Evolutionary conservation across 345 rosid genomes (phyloP).

Genomic region (Lepidium sativum): DNA sequence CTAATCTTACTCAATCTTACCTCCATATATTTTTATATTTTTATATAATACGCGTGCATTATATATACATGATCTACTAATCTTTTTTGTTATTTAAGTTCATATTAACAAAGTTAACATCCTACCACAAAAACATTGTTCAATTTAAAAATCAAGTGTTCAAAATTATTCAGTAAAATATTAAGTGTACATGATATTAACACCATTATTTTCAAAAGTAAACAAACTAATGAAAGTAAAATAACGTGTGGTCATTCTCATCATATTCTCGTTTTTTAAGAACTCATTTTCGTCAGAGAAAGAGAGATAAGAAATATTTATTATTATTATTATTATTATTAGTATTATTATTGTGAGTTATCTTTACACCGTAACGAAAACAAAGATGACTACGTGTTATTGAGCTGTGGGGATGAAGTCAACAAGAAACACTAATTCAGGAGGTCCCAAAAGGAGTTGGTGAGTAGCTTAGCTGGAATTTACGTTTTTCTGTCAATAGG

Average conservation of each 20-base stretch:
- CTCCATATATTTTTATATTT: too few relatives aligned
- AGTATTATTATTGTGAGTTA: not conserved
- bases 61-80: too few relatives aligned
- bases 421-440: constrained; percentile 4
- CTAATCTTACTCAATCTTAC: too few relatives aligned
- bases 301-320: not conserved
- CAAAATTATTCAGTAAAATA: too few relatives aligned
- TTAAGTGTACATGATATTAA: too few relatives aligned
- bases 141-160: too few relatives aligned
- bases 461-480: constrained; percentile 3
- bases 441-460: constrained; percentile 19
- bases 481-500: not conserved
- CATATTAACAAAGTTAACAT: too few relatives aligned
- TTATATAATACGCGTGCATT: too few relatives aligned
- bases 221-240: not conserved
- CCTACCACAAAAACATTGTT: too few relatives aligned
- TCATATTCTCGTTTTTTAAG: not conserved
- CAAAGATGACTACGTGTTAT: not conserved
- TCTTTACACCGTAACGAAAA: not conserved
- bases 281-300: not conserved
- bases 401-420: constrained; percentile 7
- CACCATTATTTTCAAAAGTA: too few relatives aligned
- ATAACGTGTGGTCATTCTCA: constrained; percentile 7
- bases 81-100: too few relatives aligned
- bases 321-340: too few relatives aligned